These are phyloP conservation scores for Somion occarium DNA, from an alignment of 1,284 basidiomycete genomes.

Conservation along the genomic window DNA sequence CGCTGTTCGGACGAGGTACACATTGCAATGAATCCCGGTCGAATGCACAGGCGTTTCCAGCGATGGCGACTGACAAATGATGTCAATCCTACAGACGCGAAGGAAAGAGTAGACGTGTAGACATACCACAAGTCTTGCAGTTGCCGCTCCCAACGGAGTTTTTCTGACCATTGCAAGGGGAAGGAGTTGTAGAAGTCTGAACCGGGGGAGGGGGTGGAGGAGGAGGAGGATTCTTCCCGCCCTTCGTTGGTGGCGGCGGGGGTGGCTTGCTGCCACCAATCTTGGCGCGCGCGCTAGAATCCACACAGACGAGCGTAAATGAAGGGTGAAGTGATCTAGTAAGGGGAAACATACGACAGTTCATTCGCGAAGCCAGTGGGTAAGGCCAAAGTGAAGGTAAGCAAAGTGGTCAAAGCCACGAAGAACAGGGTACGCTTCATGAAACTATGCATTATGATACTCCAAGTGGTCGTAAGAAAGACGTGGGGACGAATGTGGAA, in stretches of 20 bases:
- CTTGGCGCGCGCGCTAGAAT: not conserved
- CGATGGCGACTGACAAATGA: not conserved
- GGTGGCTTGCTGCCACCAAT: not conserved
- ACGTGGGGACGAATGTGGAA: no score
- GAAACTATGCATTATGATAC: no score
- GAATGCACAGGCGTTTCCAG: not conserved
- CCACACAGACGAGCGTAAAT: no score
- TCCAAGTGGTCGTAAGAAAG: no score
- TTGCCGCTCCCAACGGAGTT: not conserved
- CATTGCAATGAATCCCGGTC: not conserved
- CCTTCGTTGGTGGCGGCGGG: no score
- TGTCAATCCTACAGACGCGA: no score
- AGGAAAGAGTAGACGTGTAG: no score
- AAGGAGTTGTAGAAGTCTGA: not conserved
- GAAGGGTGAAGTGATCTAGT: no score
- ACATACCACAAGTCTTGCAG: not conserved
- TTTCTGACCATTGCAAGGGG: not conserved
- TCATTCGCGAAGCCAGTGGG: not conserved
- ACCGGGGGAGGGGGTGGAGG: not conserved
- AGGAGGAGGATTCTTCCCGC: no score
- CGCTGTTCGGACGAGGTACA: not conserved
- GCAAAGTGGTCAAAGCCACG: not conserved
- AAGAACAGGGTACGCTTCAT: not conserved
- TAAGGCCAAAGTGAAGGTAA: not conserved
- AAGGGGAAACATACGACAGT: not conserved